These are phyloP conservation scores for Polyporus arcularius DNA, from an alignment of 768 basidiomycete species.

Conservation along the genomic window DNA sequence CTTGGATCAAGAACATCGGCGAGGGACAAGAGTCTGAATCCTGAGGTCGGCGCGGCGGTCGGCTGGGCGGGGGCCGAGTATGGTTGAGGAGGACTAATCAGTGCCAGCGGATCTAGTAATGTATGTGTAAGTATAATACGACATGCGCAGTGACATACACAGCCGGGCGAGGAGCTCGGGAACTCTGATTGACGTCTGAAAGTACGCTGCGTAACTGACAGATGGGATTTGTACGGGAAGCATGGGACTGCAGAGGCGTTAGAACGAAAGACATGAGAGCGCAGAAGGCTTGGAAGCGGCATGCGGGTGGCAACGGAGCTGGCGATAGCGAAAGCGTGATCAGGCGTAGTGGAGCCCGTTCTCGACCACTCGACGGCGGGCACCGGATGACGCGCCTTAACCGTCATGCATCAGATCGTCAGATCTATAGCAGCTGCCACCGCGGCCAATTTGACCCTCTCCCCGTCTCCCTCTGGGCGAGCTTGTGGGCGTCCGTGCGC, in stretches of 20 bases:
- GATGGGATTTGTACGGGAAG: neutral
- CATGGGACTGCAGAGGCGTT: neutral
- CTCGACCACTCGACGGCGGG: neutral
- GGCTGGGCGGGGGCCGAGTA: neutral
- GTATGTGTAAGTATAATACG: conserved; percentile 21
- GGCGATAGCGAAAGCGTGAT: neutral
- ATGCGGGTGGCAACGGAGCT: neutral
- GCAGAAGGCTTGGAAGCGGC: neutral
- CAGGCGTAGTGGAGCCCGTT: neutral
- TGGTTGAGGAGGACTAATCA: neutral
- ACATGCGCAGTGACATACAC: neutral
- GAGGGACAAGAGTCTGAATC: conserved; percentile 31
- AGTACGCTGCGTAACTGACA: neutral
- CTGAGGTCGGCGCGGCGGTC: conserved; percentile 1
- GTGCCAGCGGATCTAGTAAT: conserved; percentile 1
- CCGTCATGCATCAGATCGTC: conserved; percentile 17
- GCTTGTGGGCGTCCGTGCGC: neutral
- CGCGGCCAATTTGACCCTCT: neutral
- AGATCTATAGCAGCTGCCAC: conserved; percentile 19
- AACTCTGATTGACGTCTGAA: neutral
- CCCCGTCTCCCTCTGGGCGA: neutral
- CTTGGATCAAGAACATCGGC: conserved; percentile 97
- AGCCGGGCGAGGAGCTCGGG: neutral
- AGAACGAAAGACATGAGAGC: neutral
- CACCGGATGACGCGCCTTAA: conserved; percentile 9